Percentiles rank a stretch among this genome's conserved stretches.
Conservation (phyloP, 176 grass and related monocot genomes). For the Triticum dicoccoides region DNA sequence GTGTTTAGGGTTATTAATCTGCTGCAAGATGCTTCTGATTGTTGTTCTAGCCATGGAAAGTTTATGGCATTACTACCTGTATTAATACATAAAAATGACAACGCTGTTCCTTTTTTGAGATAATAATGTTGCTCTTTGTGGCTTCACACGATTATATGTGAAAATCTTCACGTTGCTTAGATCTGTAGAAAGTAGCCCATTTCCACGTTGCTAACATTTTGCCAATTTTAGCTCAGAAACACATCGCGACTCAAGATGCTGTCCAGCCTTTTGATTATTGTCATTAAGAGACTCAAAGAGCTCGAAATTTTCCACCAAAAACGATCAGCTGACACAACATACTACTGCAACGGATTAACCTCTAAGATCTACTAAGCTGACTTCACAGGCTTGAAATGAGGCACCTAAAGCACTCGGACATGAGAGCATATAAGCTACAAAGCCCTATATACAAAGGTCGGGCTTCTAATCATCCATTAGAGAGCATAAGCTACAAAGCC, state of each 20-base stretch:
- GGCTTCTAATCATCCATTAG: conserved; percentile 5
- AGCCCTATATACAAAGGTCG: not conserved
- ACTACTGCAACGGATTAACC: not conserved
- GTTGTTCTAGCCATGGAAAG: not conserved
- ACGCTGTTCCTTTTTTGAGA: not conserved
- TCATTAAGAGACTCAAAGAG: not conserved
- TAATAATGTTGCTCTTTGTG: not conserved
- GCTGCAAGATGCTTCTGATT: not conserved
- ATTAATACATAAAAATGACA: not conserved
- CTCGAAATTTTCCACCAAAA: not conserved
- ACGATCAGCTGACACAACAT: not conserved
- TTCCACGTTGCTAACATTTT: not conserved
- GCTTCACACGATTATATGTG: not conserved
- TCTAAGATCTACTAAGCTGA: not conserved
- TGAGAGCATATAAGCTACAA: not conserved
- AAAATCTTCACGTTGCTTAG: not conserved
- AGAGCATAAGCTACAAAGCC: not conserved
- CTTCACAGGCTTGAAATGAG: not conserved
- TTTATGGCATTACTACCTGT: not conserved
- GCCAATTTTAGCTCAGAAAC: not conserved
- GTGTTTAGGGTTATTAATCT: not conserved
- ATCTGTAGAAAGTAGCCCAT: not conserved
- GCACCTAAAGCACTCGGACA: not conserved
- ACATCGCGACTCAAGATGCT: not conserved
- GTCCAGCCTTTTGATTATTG: not conserved